These are phyloP conservation scores for Eimeria necatrix DNA, from an alignment of 169 alveolate species.

Conservation along the genomic window DNA sequence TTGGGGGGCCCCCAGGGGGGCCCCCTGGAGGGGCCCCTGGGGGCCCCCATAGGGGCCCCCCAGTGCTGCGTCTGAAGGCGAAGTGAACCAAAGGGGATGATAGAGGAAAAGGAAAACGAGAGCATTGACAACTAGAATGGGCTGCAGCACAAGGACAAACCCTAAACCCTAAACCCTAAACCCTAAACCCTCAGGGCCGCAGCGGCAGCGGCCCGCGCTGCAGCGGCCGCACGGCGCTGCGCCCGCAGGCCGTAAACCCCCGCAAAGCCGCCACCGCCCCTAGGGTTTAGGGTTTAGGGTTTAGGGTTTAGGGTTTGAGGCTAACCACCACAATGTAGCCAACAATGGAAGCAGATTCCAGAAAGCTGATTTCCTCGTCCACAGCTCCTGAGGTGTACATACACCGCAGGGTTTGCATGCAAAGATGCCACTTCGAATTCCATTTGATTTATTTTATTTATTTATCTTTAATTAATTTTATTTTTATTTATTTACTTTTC, in stretches of 20 bases:
- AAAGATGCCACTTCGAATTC: too few species aligned
- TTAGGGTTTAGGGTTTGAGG: constrained; percentile 46
- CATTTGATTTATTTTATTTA: too few species aligned
- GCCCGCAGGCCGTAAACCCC: background rate
- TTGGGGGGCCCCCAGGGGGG: too few species aligned
- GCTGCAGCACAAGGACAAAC: too few species aligned
- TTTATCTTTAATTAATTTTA: too few species aligned
- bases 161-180: too few species aligned
- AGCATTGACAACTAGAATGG: background rate
- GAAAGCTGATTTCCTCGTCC: constrained; percentile 43
- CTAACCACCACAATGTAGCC: constrained; percentile 53
- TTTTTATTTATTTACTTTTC: too few species aligned
- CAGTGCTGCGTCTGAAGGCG: background rate
- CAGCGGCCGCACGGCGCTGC: background rate
- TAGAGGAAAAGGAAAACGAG: background rate
- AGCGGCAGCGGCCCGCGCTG: background rate
- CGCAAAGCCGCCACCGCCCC: background rate
- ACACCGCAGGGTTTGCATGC: too few species aligned
- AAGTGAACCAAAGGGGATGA: background rate
- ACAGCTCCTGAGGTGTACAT: constrained; percentile 36
- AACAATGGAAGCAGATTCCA: constrained; percentile 44
- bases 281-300: constrained; percentile 28
- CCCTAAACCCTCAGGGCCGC: background rate
- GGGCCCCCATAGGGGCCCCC: background rate
- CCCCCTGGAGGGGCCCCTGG: too few species aligned